Evolutionary conservation across 139 green algal species (phyloP).

Genomic region (Tetraselmis striata): DNA sequence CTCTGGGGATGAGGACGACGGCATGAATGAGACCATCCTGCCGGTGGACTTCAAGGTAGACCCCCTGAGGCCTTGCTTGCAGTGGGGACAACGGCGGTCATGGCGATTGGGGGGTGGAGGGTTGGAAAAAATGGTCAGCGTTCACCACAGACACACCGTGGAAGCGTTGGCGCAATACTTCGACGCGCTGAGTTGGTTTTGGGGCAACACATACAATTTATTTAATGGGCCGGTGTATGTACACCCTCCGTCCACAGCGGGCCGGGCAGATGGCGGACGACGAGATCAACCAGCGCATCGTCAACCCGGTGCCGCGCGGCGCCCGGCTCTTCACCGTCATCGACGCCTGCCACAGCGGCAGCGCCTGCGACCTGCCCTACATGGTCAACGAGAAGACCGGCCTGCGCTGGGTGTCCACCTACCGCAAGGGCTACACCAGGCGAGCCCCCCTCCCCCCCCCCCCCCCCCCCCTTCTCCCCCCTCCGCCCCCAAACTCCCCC

Average conservation of each 20-base stretch:
- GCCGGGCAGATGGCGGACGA: conserved; percentile 27
- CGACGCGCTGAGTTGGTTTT: too few relatives aligned
- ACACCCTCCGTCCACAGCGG: background rate
- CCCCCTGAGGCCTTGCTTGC: background rate
- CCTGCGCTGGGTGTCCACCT: background rate
- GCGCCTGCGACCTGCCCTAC: conserved; percentile 25
- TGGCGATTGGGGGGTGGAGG: too few relatives aligned
- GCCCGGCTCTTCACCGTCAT: conserved; percentile 19
- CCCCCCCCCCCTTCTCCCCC: too few relatives aligned
- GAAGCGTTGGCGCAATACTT: too few relatives aligned
- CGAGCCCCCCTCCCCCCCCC: background rate
- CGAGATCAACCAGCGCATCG: conserved; percentile 24
- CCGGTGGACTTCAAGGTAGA: background rate
- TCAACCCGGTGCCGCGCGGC: conserved; percentile 17
- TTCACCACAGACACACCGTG: too few relatives aligned
- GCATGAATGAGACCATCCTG: conserved; percentile 14
- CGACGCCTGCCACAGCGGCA: conserved; percentile 35
- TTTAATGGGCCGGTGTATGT: too few relatives aligned
- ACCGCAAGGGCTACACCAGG: background rate
- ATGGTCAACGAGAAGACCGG: background rate
- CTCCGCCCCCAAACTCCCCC: too few relatives aligned
- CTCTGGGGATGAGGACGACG: conserved; percentile 13
- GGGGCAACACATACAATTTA: too few relatives aligned
- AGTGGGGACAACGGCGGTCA: too few relatives aligned
- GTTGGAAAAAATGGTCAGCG: too few relatives aligned